Conservation (phyloP, 1,284 basidiomycete genomes). For the Ceraceosorus guamensis region DNA sequence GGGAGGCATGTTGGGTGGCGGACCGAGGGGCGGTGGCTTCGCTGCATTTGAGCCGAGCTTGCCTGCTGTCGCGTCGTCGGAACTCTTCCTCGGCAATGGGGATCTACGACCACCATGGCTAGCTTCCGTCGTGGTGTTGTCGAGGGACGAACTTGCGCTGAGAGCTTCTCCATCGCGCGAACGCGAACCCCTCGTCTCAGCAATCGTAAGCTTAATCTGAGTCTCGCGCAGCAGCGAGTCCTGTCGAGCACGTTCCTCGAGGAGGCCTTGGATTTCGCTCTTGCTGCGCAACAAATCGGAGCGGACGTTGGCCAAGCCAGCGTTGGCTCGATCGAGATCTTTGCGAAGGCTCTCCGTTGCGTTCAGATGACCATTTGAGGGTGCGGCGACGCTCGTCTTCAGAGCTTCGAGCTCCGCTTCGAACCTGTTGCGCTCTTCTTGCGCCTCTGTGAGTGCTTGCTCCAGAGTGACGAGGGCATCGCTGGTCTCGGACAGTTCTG, state of each 20-base stretch:
- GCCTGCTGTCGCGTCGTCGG: conserved; percentile 7
- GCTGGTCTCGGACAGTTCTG: conserved; percentile 46
- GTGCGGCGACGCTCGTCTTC: background rate
- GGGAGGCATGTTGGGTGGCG: conserved; percentile 77
- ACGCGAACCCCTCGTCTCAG: conserved; percentile 28
- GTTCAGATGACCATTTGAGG: conserved; percentile 44
- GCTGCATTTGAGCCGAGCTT: conserved; percentile 44
- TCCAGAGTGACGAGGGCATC: conserved; percentile 48
- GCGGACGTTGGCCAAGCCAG: conserved; percentile 56
- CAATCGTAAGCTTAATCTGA: conserved; percentile 23
- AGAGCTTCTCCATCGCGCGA: conserved; percentile 9
- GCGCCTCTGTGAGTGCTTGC: conserved; percentile 45
- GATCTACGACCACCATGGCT: conserved; percentile 6
- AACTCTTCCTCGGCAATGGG: conserved; percentile 7
- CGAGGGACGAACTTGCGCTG: conserved; percentile 17
- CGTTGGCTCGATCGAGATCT: conserved; percentile 69
- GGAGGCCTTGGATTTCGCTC: conserved; percentile 70
- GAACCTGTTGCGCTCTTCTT: conserved; percentile 47
- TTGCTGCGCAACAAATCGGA: conserved; percentile 45
- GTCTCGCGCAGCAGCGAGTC: conserved; percentile 27
- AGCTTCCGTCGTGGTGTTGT: conserved; percentile 12
- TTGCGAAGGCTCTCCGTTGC: conserved; percentile 11
- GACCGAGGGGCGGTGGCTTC: conserved; percentile 78
- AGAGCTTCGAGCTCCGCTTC: conserved; percentile 37
- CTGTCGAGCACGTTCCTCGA: conserved; percentile 60